Percentiles rank a stretch among this genome's conserved stretches.
Conservation (phyloP, 768 basidiomycete genomes). For the Sutorius australiensis region DNA sequence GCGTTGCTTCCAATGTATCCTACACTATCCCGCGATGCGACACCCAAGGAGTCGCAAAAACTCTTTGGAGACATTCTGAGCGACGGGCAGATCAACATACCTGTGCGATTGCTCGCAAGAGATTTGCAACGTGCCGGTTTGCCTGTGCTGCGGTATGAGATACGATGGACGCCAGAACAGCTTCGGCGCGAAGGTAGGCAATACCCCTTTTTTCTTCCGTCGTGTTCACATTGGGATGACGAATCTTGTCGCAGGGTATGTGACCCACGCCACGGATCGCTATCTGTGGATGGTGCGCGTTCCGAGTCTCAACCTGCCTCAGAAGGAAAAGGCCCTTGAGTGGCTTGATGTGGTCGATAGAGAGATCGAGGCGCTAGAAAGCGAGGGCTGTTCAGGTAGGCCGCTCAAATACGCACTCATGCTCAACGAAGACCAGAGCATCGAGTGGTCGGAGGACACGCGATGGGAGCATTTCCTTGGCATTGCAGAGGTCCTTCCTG, state of each 20-base stretch:
- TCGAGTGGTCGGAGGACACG: constrained; percentile 53
- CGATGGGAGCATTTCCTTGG: constrained; percentile 42
- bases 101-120: constrained; percentile 57
- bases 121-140: constrained; percentile 53
- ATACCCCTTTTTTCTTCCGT: neutral
- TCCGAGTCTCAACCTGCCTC: constrained; percentile 43
- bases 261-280: constrained; percentile 68
- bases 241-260: constrained; percentile 44
- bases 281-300: constrained; percentile 58
- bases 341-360: constrained; percentile 55
- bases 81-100: constrained; percentile 64
- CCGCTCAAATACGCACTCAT: constrained; percentile 42
- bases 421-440: constrained; percentile 46
- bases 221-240: neutral
- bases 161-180: constrained; percentile 65
- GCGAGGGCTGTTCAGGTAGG: constrained; percentile 23
- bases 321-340: constrained; percentile 46
- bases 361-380: constrained; percentile 41
- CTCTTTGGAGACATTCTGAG: constrained; percentile 59
- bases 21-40: constrained; percentile 39
- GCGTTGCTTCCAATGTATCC: constrained; percentile 44
- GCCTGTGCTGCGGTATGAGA: constrained; percentile 65
- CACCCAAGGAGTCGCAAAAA: constrained; percentile 40
- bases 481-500: constrained; percentile 38
- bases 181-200: constrained; percentile 47